Conservation (phyloP, 345 rosid species). For the Camelina neglecta region DNA sequence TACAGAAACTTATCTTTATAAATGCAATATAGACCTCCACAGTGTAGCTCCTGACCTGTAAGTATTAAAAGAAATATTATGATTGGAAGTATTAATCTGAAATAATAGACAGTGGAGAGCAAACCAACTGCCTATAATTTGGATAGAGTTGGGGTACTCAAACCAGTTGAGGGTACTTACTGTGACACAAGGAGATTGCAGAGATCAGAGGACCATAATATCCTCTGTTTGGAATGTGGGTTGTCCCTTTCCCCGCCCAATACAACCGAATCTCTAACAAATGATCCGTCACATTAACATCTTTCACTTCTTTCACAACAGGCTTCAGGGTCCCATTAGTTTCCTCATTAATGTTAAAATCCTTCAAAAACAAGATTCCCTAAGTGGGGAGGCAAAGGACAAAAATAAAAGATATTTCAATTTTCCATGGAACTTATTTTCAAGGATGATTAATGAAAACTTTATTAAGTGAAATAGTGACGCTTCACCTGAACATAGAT, state of each 20-base stretch:
- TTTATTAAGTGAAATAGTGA: not conserved
- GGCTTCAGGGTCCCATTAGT: constrained; percentile 48
- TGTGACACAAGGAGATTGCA: constrained; percentile 56
- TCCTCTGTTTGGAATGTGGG: constrained; percentile 48
- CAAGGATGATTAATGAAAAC: not conserved
- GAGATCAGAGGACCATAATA: constrained; percentile 70
- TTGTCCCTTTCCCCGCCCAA: constrained; percentile 67
- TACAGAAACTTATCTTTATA: not conserved
- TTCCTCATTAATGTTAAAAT: constrained; percentile 56
- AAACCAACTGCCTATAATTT: not conserved
- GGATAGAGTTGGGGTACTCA: no score
- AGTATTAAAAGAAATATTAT: not conserved
- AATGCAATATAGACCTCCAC: constrained; percentile 10
- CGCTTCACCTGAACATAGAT: constrained; percentile 57
- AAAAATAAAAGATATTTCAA: not conserved
- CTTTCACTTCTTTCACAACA: not conserved
- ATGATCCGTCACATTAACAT: constrained; percentile 42
- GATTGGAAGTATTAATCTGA: not conserved
- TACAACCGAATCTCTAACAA: constrained; percentile 57
- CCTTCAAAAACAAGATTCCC: constrained; percentile 40
- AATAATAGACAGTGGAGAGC: not conserved
- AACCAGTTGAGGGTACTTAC: constrained; percentile 29
- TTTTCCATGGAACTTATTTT: not conserved
- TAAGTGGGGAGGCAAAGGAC: not conserved
- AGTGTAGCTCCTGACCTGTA: constrained; percentile 3